These are phyloP conservation scores for Kregervanrija delftensis DNA, from an alignment of 805 yeast species.

Conservation along the genomic window DNA sequence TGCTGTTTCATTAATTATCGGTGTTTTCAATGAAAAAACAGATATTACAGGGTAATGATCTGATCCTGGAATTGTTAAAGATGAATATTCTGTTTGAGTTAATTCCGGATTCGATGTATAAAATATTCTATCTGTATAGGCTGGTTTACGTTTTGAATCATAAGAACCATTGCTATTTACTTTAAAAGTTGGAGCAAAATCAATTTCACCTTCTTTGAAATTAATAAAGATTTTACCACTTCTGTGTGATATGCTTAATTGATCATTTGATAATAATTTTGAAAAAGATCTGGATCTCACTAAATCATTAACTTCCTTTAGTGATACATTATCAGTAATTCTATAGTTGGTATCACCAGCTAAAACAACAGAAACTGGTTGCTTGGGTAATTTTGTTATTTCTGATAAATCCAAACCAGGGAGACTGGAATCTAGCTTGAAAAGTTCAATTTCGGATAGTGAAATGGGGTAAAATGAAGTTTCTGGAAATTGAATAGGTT, in stretches of 20 bases:
- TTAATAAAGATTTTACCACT: constrained; percentile 32
- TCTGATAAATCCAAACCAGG: background rate
- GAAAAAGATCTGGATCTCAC: constrained; percentile 21
- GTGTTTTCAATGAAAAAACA: constrained; percentile 26
- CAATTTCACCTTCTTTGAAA: constrained; percentile 40
- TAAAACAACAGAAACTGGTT: constrained; percentile 27
- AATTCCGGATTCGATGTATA: constrained; percentile 23
- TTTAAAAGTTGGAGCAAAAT: constrained; percentile 52
- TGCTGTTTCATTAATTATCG: constrained; percentile 31
- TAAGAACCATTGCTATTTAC: constrained; percentile 18
- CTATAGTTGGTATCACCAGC: constrained; percentile 55
- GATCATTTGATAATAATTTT: constrained; percentile 36
- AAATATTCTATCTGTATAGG: constrained; percentile 54
- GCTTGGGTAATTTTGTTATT: constrained; percentile 1
- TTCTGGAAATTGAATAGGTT: no score
- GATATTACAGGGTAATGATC: constrained; percentile 54
- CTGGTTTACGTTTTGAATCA: constrained; percentile 38
- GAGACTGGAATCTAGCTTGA: no score
- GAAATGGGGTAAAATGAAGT: no score
- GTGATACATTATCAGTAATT: constrained; percentile 16
- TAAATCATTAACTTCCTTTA: constrained; percentile 3
- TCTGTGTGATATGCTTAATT: constrained; percentile 31
- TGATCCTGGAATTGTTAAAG: constrained; percentile 27
- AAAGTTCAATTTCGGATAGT: no score
- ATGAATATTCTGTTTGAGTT: constrained; percentile 14